A percentile compares a stretch with the other conserved stretches of the same genome.
Conservation (phyloP, 306 rosid genomes). For the Citrullus colocynthis region DNA sequence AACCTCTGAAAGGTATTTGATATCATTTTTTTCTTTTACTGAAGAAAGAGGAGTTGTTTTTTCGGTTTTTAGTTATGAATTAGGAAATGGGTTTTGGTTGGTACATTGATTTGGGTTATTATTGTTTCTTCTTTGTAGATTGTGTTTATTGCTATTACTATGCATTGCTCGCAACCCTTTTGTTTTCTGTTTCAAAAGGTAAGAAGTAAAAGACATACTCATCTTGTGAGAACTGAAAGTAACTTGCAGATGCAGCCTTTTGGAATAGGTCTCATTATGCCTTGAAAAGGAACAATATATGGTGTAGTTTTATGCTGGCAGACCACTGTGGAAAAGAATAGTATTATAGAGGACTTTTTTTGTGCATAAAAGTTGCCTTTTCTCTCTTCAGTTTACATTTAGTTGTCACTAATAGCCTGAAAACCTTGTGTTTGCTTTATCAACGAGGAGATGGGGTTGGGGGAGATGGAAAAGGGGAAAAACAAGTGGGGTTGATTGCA, state of each 20-base stretch:
- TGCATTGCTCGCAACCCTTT: neutral
- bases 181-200: neutral
- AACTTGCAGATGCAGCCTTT: constrained; percentile 5
- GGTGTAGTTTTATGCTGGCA: constrained; percentile 5
- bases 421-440: constrained; percentile 44
- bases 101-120: constrained; percentile 4
- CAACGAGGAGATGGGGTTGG: constrained; percentile 16
- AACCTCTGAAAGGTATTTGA: constrained; percentile 9
- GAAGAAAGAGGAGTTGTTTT: neutral
- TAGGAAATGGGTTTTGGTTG: constrained; percentile 13
- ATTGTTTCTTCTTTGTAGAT: neutral
- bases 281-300: constrained; percentile 18
- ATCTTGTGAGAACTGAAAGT: neutral
- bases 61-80: neutral
- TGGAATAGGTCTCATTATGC: constrained; percentile 1
- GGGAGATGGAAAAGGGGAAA: constrained; percentile 20
- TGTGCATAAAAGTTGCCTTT: constrained; percentile 21
- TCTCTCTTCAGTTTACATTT: constrained; percentile 17
- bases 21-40: neutral
- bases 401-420: constrained; percentile 57
- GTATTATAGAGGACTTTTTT: neutral
- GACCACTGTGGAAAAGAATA: neutral
- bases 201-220: neutral
- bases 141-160: neutral
- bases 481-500: constrained; percentile 53